A percentile compares a stretch with the other conserved stretches of the same genome.
These are phyloP conservation scores for Aureobasidium zeae DNA, from an alignment of 2,329 filamentous ascomycete species.

Conservation along the genomic window DNA sequence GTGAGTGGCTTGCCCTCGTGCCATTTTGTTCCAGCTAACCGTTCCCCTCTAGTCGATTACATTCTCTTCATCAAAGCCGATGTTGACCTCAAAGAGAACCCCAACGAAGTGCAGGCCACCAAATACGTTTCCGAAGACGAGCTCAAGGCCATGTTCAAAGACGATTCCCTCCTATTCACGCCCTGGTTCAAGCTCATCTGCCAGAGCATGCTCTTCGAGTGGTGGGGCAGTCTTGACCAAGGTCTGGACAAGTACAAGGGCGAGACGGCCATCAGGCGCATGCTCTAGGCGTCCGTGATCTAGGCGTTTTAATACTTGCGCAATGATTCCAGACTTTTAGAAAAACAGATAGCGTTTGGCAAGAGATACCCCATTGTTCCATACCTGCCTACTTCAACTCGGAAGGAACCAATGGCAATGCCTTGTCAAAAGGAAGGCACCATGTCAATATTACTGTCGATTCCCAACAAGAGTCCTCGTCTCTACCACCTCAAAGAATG, in stretches of 20 bases:
- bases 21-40: conserved; percentile 20
- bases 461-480: too few relatives aligned
- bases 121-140: conserved; percentile 75
- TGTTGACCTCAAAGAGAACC: conserved; percentile 71
- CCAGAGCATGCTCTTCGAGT: conserved; percentile 93
- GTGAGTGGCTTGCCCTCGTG: conserved; percentile 44
- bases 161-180: conserved; percentile 75
- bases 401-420: too few relatives aligned
- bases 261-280: conserved; percentile 79
- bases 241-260: conserved; percentile 78
- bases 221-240: conserved; percentile 80
- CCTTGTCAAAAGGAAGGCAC: too few relatives aligned
- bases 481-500: not conserved
- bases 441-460: too few relatives aligned
- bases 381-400: too few relatives aligned
- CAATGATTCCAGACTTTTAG: not conserved
- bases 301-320: conserved; percentile 8
- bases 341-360: conserved; percentile 11
- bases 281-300: conserved; percentile 37
- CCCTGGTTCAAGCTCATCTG: conserved; percentile 99
- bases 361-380: conserved; percentile 10
- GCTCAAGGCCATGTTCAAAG: conserved; percentile 75
- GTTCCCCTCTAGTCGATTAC: conserved; percentile 65
- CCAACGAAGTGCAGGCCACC: conserved; percentile 80
- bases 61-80: conserved; percentile 96